Evolutionary conservation across 371 early-diverging fungal genomes (phyloP), one percentile per base, ranked within the genome.

Genomic region (Mortierella sp.): DNA sequence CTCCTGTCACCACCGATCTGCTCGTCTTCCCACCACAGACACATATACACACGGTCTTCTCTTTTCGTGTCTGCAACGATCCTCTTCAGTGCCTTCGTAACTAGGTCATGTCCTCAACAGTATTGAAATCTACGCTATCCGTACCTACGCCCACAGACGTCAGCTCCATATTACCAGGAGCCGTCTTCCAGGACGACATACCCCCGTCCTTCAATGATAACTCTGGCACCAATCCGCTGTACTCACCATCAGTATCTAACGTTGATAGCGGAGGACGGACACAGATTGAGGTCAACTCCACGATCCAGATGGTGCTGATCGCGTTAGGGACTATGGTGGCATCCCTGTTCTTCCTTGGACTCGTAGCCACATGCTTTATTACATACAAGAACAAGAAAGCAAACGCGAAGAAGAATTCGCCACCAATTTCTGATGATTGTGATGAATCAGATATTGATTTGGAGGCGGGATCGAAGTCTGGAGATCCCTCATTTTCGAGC

Each of bases 331-430:
- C 60, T 27, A 51, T 34, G 15, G 47, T 73, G n/a, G 75, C 32
- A 1, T 46, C 42, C 21, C 26, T 73, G n/a, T 54, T 67, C 23
- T 12, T 73, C 1, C 19, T 67, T 19, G 75, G 60, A 11, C 15
- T 67, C 23, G 57, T 42, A 3, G 75, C 75, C 0, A 19, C 60
- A 2, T 67, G 50, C 27, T 64, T 58, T 28, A 67, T 73, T 42
- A 44, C 75, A 4, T 56, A 63, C 46, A 73, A 73, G 56, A 73
- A 72, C 24, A 65, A 59, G 19, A 15, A 8, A 19, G 44, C 44
- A 19, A 8, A 19, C 44, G 19, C 9, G 21, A 7, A 21, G 8
- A 44, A 17, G 21, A 17, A 21, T 21, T 21, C 19, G 19, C 6
- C 44, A 9, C 23, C 44, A 44, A 44, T 21, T 19, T 21, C 44